Evolutionary conservation across 179 eudicot genomes (phyloP), one percentile per base, ranked within the genome.

Genomic region (Nepenthes alata): DNA sequence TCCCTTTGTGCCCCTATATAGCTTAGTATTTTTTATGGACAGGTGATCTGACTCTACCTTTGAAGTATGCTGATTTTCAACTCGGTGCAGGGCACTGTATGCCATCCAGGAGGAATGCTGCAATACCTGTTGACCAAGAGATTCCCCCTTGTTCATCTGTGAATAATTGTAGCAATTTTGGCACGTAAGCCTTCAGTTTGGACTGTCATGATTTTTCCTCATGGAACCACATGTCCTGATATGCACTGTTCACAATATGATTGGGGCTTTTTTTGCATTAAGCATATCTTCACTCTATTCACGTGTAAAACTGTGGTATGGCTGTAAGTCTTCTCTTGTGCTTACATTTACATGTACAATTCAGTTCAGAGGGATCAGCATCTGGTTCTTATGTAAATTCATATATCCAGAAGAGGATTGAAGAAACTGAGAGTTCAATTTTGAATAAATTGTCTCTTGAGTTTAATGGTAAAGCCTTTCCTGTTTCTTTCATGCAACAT

Each of bases 341-440:
- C 55, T 1, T 47, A 1, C 54, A 14, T 59, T 45, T 11, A 10
- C 51, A 39, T 55, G 9, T 70, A 25, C 61, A 16, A 44, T 81
- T 70, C 85, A 94, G 99, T 61, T 76, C 68, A 64, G 53, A 69
- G 11, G 78, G 77, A 58, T 61, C 64, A 37, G 70, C 62, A 57
- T 59, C 74, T 50, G 58, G 70, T 65, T 77, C 83, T 59, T 83
- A 68, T 53, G 69, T 90, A 65, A 94, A 87, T 62, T 95, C 96
- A 11, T 75, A 73, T 60, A 69, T 82, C 59, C 73, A 65, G 66
- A 73, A 76, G 59, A 74, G 71, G 68, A 52, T 86, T 61, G 69
- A 65, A 61, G 82, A 81, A 67, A 70, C 71, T 64, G 80, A 64
- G 68, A 70, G 70, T 65, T 67, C 57, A 47, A 64, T 77, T 47